Conservation (phyloP, 2,329 filamentous ascomycete genomes). For the Colletotrichum trifolii region DNA sequence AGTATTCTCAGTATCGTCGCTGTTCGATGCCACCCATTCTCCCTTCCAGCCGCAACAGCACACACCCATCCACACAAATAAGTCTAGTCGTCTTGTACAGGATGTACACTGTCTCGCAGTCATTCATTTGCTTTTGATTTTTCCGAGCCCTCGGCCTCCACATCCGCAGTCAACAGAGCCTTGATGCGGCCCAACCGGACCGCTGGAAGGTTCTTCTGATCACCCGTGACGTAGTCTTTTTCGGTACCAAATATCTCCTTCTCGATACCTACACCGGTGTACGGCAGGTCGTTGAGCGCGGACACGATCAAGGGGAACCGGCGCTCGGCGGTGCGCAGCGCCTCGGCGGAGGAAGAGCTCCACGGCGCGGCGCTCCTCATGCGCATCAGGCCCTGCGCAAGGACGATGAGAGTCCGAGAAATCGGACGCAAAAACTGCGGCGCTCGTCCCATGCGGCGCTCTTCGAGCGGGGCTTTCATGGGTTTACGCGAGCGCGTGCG, state of each 20-base stretch:
- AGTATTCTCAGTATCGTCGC: background rate
- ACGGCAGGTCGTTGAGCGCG: slow-evolving; percentile 47
- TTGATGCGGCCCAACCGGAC: background rate
- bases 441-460: slow-evolving; percentile 51
- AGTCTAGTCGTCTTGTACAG: slow-evolving; percentile 15
- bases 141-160: no score
- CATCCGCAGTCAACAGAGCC: background rate
- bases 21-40: slow-evolving; percentile 6
- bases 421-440: slow-evolving; percentile 52
- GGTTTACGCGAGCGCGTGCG: slow-evolving; percentile 39
- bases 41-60: no score
- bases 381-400: slow-evolving; percentile 62
- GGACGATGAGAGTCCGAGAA: slow-evolving; percentile 58
- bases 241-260: slow-evolving; percentile 35
- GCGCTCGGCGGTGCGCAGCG: slow-evolving; percentile 51
- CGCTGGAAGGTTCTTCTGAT: background rate
- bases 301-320: slow-evolving; percentile 53
- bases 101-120: background rate
- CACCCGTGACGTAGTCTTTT: background rate
- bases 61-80: background rate
- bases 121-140: no score
- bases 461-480: slow-evolving; percentile 49
- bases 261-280: slow-evolving; percentile 40
- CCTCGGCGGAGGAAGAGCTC: slow-evolving; percentile 57
- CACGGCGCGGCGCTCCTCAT: slow-evolving; percentile 60